phyloP scores from a whole-genome alignment of 768 basidiomycete genomes.

The Pleurotus salmoneostramineus region DNA sequence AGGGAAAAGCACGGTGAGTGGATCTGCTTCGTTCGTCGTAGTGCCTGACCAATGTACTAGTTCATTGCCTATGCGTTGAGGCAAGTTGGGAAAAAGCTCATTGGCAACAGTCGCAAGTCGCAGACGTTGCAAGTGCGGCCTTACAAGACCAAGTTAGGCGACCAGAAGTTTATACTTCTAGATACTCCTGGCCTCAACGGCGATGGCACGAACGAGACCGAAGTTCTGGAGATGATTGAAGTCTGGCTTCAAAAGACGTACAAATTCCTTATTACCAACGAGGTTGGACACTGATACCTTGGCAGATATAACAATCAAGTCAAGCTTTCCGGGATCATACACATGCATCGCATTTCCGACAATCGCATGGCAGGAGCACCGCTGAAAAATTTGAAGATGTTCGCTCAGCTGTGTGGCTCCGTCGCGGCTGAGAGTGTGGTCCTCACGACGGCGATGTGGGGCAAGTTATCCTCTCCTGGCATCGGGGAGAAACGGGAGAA shows the following conservation, averaged over 20 bases:
- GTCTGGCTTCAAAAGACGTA: constrained; percentile 14
- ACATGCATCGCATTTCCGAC: constrained; percentile 28
- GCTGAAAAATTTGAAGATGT: constrained; percentile 44
- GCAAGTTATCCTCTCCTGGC: too few relatives aligned
- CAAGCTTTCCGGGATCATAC: constrained; percentile 24
- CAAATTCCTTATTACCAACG: background rate
- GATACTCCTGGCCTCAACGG: constrained; percentile 22
- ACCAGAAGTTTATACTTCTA: constrained; percentile 8
- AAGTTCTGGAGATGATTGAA: constrained; percentile 13
- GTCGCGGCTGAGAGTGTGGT: constrained; percentile 41
- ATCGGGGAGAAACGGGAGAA: constrained; percentile 3
- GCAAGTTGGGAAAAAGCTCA: background rate
- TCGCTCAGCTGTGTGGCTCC: constrained; percentile 43
- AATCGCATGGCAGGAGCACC: constrained; percentile 38
- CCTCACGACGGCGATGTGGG: constrained; percentile 48
- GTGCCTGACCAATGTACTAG: too few relatives aligned
- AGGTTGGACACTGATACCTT: background rate
- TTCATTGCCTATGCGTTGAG: constrained; percentile 9
- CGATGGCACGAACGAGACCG: constrained; percentile 15
- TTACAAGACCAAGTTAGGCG: background rate
- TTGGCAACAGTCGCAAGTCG: constrained; percentile 7
- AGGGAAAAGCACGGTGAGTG: constrained; percentile 8
- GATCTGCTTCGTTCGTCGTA: too few relatives aligned
- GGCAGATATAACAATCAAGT: constrained; percentile 21
- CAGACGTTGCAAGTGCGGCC: constrained; percentile 7